Evolutionary conservation across 345 rosid species (phyloP), one percentile per base, ranked within the genome.

Genomic region (Moricandia arvensis): DNA sequence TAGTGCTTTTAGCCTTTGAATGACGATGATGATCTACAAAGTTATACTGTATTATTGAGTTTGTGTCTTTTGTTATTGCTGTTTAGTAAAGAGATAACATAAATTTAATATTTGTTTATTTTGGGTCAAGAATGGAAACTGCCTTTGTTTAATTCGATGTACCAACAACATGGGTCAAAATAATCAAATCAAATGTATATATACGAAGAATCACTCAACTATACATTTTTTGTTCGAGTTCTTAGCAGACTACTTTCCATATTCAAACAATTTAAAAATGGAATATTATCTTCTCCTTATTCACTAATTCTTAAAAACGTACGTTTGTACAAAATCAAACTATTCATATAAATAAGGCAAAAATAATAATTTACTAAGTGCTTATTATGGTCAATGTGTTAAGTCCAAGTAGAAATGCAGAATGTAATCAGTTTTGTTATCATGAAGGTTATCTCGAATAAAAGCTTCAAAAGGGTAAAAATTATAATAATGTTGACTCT

Each of bases 81-180:
- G 30, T 34, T 17, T 47, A 45, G 47, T 45, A 33, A 24, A 26
- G 47, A 16, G 58, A 51, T 37, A 27, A 65, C 26, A 12, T 24
- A 38, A 13, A 55, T 31, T 35, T 71, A 66, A 9, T 35, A 45
- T 33, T 26, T 31, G 8, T 33, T 51, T 13, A 12, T 31, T 62
- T 49, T 66, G 21, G 75, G 79, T 74, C 81, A 78, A 78, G 12
- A 61, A 73, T 5, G 60, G 78, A 72, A 67, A 73, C 69, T 67
- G 13, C 27, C 35, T 59, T 73, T 38, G 73, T 59, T 63, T 7
- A n/a, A 38, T 59, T 68, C 1, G 5, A 66, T 61, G 21, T 6
- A 51, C 43, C 71, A 63, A 74, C 53, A 12, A 43, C 74, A 78
- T 67, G 76, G 54, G 53, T 70, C 72, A 54, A 65, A 70, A 70